phyloP scores from a whole-genome alignment of 192 early-diverging fungal genomes.

The Podila verticillata region DNA sequence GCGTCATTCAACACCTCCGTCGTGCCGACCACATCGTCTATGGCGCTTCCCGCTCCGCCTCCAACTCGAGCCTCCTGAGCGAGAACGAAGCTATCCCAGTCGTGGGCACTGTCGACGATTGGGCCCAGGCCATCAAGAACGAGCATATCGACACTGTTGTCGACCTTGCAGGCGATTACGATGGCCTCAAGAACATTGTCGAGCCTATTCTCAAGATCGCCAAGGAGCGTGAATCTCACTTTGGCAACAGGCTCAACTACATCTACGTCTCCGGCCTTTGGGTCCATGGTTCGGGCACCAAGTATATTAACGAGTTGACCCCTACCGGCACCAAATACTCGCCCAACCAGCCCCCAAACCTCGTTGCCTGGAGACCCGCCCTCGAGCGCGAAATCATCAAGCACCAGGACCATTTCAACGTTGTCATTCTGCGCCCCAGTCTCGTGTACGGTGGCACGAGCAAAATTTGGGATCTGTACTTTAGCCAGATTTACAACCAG shows the following conservation, averaged over 20 bases:
- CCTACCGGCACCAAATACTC: constrained; percentile 10
- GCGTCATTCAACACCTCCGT: constrained; percentile 41
- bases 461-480: constrained; percentile 26
- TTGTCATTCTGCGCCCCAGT: constrained; percentile 34
- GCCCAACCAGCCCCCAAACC: not conserved
- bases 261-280: constrained; percentile 53
- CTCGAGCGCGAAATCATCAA: constrained; percentile 31
- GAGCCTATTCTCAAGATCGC: constrained; percentile 20
- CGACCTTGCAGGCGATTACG: constrained; percentile 25
- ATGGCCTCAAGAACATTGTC: constrained; percentile 24
- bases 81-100: constrained; percentile 47
- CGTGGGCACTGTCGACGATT: constrained; percentile 18
- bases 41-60: constrained; percentile 31
- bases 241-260: constrained; percentile 18
- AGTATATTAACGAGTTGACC: constrained; percentile 6
- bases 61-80: constrained; percentile 22
- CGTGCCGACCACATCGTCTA: constrained; percentile 49
- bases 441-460: constrained; percentile 29
- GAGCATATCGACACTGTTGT: constrained; percentile 39
- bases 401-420: constrained; percentile 21
- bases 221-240: constrained; percentile 23
- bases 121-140: constrained; percentile 15
- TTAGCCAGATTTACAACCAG: constrained; percentile 14
- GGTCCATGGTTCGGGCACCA: constrained; percentile 17
- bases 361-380: constrained; percentile 47